phyloP scores from a whole-genome alignment of 208 protist species.

The Leishmania gerbilli region DNA sequence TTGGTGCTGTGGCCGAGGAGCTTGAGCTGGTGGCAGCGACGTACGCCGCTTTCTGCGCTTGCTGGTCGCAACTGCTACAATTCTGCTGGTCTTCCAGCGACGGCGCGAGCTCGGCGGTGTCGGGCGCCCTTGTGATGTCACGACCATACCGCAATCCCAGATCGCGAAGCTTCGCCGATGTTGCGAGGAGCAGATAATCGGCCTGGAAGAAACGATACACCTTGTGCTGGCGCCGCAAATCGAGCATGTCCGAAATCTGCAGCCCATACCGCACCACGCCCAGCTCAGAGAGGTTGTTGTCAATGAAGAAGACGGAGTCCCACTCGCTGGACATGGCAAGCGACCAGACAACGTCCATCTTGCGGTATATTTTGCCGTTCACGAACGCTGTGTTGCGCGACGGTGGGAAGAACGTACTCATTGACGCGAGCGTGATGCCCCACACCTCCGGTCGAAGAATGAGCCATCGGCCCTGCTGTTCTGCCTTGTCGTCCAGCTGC shows the following conservation, averaged over 20 bases:
- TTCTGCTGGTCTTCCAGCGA: not conserved
- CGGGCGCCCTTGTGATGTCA: constrained; percentile 40
- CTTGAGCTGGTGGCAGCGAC: not conserved
- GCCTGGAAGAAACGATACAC: constrained; percentile 61
- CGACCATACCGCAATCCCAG: constrained; percentile 40
- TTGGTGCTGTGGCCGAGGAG: not conserved
- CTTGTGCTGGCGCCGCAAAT: constrained; percentile 40
- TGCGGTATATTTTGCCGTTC: constrained; percentile 71
- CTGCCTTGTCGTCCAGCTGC: constrained; percentile 31
- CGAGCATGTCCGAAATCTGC: constrained; percentile 52
- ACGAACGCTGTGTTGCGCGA: constrained; percentile 72
- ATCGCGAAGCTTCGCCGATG: constrained; percentile 50
- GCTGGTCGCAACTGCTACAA: not conserved
- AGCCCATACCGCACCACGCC: constrained; percentile 68
- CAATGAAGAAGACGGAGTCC: constrained; percentile 86
- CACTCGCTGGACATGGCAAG: constrained; percentile 70
- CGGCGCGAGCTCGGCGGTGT: not conserved
- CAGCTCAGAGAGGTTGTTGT: constrained; percentile 86
- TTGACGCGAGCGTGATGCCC: constrained; percentile 75
- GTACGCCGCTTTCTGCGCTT: not conserved
- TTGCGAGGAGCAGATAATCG: constrained; percentile 61
- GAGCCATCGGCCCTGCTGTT: constrained; percentile 63
- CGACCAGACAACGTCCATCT: constrained; percentile 88
- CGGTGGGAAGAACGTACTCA: constrained; percentile 65
- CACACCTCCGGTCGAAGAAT: constrained; percentile 71